Evolutionary conservation across 139 green algal genomes (phyloP).

Genomic region (Closterium sp.): DNA sequence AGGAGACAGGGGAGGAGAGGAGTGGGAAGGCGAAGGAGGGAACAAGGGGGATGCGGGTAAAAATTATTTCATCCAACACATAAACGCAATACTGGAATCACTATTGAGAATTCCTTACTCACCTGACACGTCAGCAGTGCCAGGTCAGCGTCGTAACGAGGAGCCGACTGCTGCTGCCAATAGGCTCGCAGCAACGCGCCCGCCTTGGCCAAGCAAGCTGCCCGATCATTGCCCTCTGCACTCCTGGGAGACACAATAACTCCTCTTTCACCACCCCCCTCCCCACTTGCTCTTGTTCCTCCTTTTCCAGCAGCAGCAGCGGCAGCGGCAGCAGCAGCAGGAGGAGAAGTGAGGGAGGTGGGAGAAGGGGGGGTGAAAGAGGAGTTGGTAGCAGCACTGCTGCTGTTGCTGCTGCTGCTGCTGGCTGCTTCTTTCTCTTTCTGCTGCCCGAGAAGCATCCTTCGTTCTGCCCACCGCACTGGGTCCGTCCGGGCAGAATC

Average conservation of each 20-base stretch:
- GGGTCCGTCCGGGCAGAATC: background rate
- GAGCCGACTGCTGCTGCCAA: slow-evolving; percentile 68
- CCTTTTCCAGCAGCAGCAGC: background rate
- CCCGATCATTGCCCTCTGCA: background rate
- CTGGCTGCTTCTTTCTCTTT: background rate
- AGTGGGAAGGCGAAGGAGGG: too few relatives aligned
- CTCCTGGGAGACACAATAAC: background rate
- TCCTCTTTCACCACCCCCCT: slow-evolving; percentile 41
- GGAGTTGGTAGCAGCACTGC: background rate
- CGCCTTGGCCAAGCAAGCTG: slow-evolving; percentile 62
- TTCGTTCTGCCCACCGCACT: background rate
- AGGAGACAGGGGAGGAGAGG: too few relatives aligned
- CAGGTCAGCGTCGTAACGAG: slow-evolving; percentile 81
- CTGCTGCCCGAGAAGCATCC: background rate
- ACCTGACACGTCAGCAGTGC: slow-evolving; percentile 86
- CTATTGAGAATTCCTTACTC: background rate
- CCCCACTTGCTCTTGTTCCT: background rate
- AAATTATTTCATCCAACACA: too few relatives aligned
- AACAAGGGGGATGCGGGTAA: too few relatives aligned
- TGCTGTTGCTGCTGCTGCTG: background rate
- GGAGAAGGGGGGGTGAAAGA: background rate
- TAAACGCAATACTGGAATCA: too few relatives aligned
- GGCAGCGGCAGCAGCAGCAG: background rate
- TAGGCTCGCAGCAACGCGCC: slow-evolving; percentile 77
- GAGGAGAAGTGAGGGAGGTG: background rate